A percentile compares a stretch with the other conserved stretches of the same genome.
These are phyloP conservation scores for Lolium rigidum DNA, from an alignment of 176 grass and related monocot genomes.

Conservation along the genomic window DNA sequence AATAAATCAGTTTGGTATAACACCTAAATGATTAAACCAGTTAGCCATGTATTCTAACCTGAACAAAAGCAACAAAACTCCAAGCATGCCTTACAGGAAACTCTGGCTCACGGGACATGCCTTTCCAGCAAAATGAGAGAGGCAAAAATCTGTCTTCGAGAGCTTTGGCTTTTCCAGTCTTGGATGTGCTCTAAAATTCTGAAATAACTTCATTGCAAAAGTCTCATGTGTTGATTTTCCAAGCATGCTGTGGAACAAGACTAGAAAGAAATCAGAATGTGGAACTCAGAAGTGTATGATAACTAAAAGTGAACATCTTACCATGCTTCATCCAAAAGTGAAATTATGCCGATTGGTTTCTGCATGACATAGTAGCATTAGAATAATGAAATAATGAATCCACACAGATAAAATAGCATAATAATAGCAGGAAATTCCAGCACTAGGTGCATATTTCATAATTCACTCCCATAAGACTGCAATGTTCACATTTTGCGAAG, in stretches of 20 bases:
- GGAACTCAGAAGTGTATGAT: slow-evolving; percentile 17
- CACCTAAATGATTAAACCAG: slow-evolving; percentile 54
- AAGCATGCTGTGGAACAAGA: slow-evolving; percentile 77
- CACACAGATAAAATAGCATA: not conserved
- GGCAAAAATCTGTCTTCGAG: slow-evolving; percentile 77
- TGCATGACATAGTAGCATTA: slow-evolving; percentile 55
- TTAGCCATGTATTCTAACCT: slow-evolving; percentile 35
- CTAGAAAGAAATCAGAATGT: slow-evolving; percentile 57
- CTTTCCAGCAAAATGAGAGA: slow-evolving; percentile 92
- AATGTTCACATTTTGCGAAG: slow-evolving; percentile 7
- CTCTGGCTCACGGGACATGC: slow-evolving; percentile 54
- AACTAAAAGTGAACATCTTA: slow-evolving; percentile 49
- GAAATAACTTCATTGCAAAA: slow-evolving; percentile 80
- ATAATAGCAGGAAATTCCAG: slow-evolving; percentile 4
- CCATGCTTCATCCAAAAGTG: slow-evolving; percentile 96
- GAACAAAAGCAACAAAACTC: slow-evolving; percentile 35
- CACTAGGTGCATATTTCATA: slow-evolving; percentile 11
- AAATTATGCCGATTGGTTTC: slow-evolving; percentile 96
- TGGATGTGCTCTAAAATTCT: slow-evolving; percentile 61
- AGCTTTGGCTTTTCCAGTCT: slow-evolving; percentile 87
- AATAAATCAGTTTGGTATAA: slow-evolving; percentile 85
- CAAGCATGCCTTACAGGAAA: slow-evolving; percentile 47
- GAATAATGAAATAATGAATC: slow-evolving; percentile 7
- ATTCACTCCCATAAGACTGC: not conserved
- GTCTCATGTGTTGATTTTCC: slow-evolving; percentile 87